phyloP scores from a whole-genome alignment of 306 rosid genomes.

The Ammopiptanthus mongolicus region DNA sequence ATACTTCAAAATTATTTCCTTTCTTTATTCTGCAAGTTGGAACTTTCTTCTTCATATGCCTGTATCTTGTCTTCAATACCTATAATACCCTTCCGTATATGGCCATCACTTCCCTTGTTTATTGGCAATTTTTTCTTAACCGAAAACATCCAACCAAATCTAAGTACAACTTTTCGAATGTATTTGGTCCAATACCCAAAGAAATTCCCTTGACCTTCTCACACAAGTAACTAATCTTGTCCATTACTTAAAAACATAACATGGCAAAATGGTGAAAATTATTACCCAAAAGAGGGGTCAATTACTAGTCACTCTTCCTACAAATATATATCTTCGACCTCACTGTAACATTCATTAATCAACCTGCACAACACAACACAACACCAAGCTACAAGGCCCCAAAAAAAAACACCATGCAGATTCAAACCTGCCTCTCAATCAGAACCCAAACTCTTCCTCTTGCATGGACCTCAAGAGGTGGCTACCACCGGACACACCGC shows the following conservation, averaged over 20 bases:
- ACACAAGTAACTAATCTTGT: not conserved
- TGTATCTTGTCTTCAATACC: not conserved
- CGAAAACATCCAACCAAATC: not conserved
- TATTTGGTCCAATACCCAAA: too few species aligned
- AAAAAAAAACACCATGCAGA: not conserved
- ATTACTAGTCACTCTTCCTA: not conserved
- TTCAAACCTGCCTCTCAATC: conserved; percentile 20
- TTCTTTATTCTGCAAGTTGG: not conserved
- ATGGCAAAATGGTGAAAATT: conserved; percentile 3
- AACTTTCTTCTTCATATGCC: not conserved
- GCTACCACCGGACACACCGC: not conserved
- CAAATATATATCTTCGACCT: not conserved
- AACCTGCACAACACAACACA: not conserved
- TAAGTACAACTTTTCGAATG: not conserved
- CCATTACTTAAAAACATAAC: not conserved
- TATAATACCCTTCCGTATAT: not conserved
- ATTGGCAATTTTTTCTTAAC: not conserved
- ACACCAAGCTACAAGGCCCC: not conserved
- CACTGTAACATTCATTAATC: not conserved
- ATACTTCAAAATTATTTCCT: too few species aligned
- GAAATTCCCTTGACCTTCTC: not conserved
- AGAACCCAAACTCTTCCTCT: not conserved
- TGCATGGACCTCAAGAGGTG: conserved; percentile 6
- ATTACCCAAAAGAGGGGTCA: not conserved
- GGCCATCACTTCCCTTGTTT: not conserved